Conservation (phyloP, 441 rosid species). For the Arabidopsis hybrid region DNA sequence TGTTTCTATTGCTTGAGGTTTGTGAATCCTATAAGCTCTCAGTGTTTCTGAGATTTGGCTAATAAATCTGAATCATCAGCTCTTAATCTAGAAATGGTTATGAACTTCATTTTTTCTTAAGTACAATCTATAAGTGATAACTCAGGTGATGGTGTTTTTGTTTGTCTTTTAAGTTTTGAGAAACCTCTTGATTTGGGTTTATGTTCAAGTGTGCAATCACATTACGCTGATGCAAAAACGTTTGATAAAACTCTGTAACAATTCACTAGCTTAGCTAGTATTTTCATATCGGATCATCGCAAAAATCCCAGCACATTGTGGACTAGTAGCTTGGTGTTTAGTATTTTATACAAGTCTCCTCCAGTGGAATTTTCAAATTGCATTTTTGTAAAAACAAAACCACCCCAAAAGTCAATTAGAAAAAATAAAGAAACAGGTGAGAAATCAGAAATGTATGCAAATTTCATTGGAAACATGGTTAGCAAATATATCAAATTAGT, state of each 20-base stretch:
- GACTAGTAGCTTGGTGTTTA: background rate
- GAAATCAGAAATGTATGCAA: background rate
- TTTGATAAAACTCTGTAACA: background rate
- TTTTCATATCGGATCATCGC: constrained; percentile 4
- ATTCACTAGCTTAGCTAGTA: background rate
- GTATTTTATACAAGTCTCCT: background rate
- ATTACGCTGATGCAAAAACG: background rate
- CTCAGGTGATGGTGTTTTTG: background rate
- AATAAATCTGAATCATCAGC: background rate
- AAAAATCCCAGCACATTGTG: background rate
- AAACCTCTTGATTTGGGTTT: background rate
- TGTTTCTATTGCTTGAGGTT: constrained; percentile 29
- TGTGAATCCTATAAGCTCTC: background rate
- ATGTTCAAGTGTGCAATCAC: background rate
- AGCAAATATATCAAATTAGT: too few relatives aligned
- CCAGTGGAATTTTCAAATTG: background rate
- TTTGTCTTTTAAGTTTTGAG: background rate
- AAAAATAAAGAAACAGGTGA: background rate
- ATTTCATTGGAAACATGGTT: too few relatives aligned
- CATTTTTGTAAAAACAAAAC: background rate
- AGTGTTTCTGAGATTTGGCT: constrained; percentile 9
- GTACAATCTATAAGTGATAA: background rate
- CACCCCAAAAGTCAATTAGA: background rate
- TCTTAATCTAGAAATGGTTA: background rate
- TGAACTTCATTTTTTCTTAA: too few relatives aligned